Evolutionary conservation across 352 stramenopile species (phyloP).

Genomic region (Sclerospora graminicola): DNA sequence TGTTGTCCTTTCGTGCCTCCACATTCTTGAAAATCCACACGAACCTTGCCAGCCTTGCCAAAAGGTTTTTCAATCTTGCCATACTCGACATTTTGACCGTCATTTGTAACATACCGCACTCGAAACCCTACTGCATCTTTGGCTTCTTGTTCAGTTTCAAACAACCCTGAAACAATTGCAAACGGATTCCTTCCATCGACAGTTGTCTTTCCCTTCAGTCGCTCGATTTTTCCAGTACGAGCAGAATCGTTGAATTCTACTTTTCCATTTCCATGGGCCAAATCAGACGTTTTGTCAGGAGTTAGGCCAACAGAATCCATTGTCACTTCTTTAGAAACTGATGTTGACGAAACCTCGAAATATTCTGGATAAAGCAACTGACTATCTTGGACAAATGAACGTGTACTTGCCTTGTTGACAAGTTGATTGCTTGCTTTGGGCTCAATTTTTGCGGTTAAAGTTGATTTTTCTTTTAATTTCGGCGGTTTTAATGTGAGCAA

Average conservation of each 20-base stretch:
- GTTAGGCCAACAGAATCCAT: background rate
- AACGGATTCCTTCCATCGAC: constrained; percentile 51
- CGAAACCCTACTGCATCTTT: constrained; percentile 12
- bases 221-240: constrained; percentile 32
- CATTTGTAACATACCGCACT: constrained; percentile 11
- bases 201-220: constrained; percentile 61
- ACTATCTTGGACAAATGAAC: constrained; percentile 31
- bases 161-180: constrained; percentile 47
- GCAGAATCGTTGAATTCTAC: background rate
- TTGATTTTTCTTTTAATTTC: constrained; percentile 15
- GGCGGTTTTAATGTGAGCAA: constrained; percentile 28
- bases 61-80: constrained; percentile 62
- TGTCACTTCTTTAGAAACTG: background rate
- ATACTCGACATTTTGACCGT: constrained; percentile 8
- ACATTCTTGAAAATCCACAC: constrained; percentile 30
- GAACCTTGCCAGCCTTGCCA: constrained; percentile 67
- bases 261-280: background rate
- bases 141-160: constrained; percentile 36
- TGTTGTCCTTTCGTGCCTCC: constrained; percentile 40
- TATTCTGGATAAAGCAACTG: constrained; percentile 36
- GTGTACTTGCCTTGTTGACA: constrained; percentile 1
- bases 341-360: constrained; percentile 2
- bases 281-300: background rate
- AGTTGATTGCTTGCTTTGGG: background rate
- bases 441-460: background rate